These are phyloP conservation scores for Yamadazyma atlantica DNA, from an alignment of 1,139 yeast genomes.

Conservation along the genomic window DNA sequence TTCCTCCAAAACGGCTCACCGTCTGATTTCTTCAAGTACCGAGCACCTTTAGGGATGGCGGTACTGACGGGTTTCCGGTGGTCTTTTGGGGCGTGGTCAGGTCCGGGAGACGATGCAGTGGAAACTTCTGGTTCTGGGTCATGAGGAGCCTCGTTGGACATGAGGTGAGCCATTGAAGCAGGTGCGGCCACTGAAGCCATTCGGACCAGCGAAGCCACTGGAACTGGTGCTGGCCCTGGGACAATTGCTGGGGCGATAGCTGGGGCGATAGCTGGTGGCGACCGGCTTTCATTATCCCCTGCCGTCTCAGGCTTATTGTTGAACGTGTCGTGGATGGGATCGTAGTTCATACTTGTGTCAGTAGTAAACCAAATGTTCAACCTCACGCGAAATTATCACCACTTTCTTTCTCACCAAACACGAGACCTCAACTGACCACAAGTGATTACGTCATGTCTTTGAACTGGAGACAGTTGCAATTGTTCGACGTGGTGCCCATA, in stretches of 20 bases:
- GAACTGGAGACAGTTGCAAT: constrained; percentile 85
- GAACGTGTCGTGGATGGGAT: constrained; percentile 32
- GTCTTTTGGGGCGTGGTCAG: constrained; percentile 5
- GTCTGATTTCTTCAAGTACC: constrained; percentile 80
- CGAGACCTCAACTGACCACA: no score
- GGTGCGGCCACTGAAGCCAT: neutral
- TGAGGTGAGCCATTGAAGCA: constrained; percentile 1
- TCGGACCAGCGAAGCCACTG: neutral
- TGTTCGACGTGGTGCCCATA: constrained; percentile 82
- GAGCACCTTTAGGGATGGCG: constrained; percentile 22
- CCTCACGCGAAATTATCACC: no score
- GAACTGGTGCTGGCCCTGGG: no score
- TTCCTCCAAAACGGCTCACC: constrained; percentile 90
- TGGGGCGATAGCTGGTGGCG: no score
- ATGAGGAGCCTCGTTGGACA: no score
- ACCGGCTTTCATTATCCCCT: constrained; percentile 2
- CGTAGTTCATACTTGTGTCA: constrained; percentile 40
- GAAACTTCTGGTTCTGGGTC: constrained; percentile 5
- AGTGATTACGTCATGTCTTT: no score
- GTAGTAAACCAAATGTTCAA: no score
- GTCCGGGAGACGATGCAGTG: neutral
- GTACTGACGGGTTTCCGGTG: constrained; percentile 17
- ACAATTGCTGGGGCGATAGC: no score
- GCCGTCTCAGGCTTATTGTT: constrained; percentile 7
- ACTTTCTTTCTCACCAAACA: no score